Conservation (phyloP, 495 filamentous ascomycete species). For the Xanthoparmelia taractica region DNA sequence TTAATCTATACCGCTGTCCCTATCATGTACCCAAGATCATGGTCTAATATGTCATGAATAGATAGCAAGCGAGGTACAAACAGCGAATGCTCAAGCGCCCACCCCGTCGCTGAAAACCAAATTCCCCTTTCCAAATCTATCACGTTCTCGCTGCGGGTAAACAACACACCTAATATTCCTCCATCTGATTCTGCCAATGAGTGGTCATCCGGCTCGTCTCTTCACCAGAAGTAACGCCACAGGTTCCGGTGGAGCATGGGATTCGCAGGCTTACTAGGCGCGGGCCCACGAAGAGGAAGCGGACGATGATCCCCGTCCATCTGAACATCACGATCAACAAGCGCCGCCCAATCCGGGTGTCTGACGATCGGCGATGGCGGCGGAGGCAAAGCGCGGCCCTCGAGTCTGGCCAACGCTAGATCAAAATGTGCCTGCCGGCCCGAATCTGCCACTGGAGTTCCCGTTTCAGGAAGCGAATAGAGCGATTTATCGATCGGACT, state of each 20-base stretch:
- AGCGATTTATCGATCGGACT: background rate
- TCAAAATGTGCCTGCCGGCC: constrained; percentile 4
- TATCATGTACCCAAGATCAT: too few species aligned
- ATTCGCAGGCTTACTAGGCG: background rate
- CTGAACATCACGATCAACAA: constrained; percentile 2
- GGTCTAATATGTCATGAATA: background rate
- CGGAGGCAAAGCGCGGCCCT: constrained; percentile 3
- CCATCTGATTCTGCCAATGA: background rate
- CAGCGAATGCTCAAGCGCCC: background rate
- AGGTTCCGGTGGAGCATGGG: background rate
- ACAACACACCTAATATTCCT: background rate
- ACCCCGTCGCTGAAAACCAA: background rate
- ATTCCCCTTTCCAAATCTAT: background rate
- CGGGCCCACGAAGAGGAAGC: background rate
- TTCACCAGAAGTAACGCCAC: background rate
- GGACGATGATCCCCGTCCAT: background rate
- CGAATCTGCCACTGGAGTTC: background rate
- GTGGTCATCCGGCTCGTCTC: background rate
- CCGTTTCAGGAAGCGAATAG: background rate
- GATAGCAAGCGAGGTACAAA: background rate
- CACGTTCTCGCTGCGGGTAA: background rate
- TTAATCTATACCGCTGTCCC: too few species aligned
- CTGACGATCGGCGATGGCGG: background rate
- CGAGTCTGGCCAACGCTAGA: constrained; percentile 3
- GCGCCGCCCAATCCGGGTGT: background rate